Conservation (phyloP, 441 rosid species). For the Populus hybrid region DNA sequence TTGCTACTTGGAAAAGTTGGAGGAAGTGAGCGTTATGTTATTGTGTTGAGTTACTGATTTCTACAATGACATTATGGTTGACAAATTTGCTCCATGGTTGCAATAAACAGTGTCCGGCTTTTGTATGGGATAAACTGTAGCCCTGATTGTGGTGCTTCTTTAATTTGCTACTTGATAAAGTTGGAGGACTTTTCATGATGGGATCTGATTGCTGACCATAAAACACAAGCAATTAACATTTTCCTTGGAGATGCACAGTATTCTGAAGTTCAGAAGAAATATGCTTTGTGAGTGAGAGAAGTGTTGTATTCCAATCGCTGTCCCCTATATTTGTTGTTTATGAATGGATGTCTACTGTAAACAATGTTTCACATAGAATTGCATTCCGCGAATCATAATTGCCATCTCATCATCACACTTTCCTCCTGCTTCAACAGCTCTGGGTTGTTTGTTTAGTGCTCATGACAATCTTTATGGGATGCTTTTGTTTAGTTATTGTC, state of each 20-base stretch:
- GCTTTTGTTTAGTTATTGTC: too few species aligned
- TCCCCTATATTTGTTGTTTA: neutral
- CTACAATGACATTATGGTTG: neutral
- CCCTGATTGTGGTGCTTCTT: neutral
- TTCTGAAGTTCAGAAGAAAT: neutral
- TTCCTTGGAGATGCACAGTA: neutral
- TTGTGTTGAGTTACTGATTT: neutral
- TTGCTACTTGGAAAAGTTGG: neutral
- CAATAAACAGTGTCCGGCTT: neutral
- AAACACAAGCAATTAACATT: neutral
- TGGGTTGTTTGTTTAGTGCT: neutral
- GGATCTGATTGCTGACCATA: neutral
- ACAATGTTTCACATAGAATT: neutral
- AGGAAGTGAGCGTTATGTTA: too few species aligned
- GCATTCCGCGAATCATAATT: neutral
- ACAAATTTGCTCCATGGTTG: neutral
- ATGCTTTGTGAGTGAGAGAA: neutral
- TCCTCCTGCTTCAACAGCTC: neutral
- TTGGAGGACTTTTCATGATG: neutral
- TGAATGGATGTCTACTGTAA: neutral
- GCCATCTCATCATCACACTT: neutral
- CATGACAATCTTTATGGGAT: neutral
- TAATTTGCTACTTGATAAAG: neutral
- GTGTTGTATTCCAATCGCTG: neutral
- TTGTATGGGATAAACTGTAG: neutral